These are phyloP conservation scores for Carpinus viminea DNA, from an alignment of 306 rosid species.

Conservation along the genomic window DNA sequence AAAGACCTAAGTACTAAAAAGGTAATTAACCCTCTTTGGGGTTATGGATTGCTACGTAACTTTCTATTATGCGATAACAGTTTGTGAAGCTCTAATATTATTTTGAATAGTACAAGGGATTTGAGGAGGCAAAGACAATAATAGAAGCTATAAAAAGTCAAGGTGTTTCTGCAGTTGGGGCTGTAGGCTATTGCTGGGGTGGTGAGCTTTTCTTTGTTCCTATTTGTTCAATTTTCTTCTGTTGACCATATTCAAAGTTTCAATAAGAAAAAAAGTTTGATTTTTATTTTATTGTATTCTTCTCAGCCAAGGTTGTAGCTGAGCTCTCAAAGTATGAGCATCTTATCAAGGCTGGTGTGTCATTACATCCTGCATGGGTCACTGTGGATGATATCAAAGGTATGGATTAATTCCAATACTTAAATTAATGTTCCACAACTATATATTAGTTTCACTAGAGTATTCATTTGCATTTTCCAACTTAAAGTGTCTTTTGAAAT, in stretches of 20 bases:
- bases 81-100: not conserved
- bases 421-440: not conserved
- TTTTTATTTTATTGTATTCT: not conserved
- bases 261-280: not conserved
- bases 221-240: not conserved
- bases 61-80: not conserved
- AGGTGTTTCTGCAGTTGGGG: slow-evolving; percentile 66
- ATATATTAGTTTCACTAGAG: not conserved
- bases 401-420: slow-evolving; percentile 34
- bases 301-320: slow-evolving; percentile 71
- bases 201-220: slow-evolving; percentile 37
- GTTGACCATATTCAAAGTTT: not conserved
- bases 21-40: no score
- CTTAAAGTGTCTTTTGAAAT: no score
- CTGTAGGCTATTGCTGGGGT: slow-evolving; percentile 81
- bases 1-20: no score
- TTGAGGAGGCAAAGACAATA: slow-evolving; percentile 51
- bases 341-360: slow-evolving; percentile 55
- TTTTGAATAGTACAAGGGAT: slow-evolving; percentile 54
- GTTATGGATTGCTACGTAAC: not conserved
- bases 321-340: slow-evolving; percentile 48
- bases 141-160: slow-evolving; percentile 54
- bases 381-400: slow-evolving; percentile 66
- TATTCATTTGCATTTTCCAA: no score
- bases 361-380: slow-evolving; percentile 68